These are phyloP conservation scores for Colletotrichum sp. DNA, from an alignment of 2,329 filamentous ascomycete species.

Conservation along the genomic window DNA sequence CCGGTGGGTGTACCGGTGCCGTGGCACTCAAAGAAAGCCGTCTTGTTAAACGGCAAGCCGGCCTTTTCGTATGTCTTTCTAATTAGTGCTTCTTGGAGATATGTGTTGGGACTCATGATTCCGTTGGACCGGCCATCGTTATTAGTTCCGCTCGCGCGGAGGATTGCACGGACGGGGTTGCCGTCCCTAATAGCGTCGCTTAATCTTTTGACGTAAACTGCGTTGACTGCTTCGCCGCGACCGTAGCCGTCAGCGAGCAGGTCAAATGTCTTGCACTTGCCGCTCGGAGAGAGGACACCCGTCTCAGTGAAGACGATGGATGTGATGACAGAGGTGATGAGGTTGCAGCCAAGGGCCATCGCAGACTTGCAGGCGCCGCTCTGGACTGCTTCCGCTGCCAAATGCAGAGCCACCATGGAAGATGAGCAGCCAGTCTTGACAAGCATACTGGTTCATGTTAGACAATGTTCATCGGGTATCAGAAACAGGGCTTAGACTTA, in stretches of 20 bases:
- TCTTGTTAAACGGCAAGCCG: constrained; percentile 20
- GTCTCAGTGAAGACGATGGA: constrained; percentile 24
- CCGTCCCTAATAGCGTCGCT: constrained; percentile 42
- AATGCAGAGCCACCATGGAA: constrained; percentile 32
- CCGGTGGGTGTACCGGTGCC: constrained; percentile 43
- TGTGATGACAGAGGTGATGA: constrained; percentile 27
- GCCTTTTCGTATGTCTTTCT: constrained; percentile 28
- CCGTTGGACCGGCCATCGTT: constrained; percentile 39
- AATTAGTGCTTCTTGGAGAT: constrained; percentile 32
- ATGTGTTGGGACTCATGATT: constrained; percentile 40
- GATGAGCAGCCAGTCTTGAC: constrained; percentile 41
- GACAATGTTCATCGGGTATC: rapidly evolving
- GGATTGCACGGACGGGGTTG: constrained; percentile 37
- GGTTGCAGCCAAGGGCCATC: constrained; percentile 35
- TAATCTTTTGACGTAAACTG: constrained; percentile 44
- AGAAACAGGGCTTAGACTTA: not conserved
- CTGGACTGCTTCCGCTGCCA: constrained; percentile 32
- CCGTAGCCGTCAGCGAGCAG: constrained; percentile 49
- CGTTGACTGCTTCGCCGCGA: constrained; percentile 39
- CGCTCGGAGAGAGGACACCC: constrained; percentile 30
- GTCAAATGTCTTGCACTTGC: constrained; percentile 38
- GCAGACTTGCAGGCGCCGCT: constrained; percentile 30
- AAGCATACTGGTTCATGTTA: constrained; percentile 28
- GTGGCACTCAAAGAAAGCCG: constrained; percentile 34
- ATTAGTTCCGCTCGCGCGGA: constrained; percentile 33